phyloP scores from a whole-genome alignment of 2,329 filamentous ascomycete species.

The Rugonectria rugulosa region DNA sequence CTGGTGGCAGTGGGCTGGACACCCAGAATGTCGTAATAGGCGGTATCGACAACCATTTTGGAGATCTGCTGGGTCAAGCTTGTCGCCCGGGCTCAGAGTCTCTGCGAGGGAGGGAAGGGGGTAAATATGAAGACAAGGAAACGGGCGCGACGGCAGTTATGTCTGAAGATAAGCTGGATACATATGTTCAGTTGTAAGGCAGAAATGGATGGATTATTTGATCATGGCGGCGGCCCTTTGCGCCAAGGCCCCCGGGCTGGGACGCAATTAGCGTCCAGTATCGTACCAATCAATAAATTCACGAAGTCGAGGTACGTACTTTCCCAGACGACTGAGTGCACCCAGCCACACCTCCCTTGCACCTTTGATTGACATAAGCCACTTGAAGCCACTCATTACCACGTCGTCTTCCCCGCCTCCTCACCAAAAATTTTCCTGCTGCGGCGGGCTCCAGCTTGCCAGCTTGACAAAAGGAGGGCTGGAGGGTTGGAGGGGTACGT shows the following conservation, averaged over 20 bases:
- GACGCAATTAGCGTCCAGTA: too few relatives aligned
- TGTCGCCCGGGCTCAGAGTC: slow-evolving; percentile 12
- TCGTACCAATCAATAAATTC: too few relatives aligned
- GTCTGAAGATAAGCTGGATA: too few relatives aligned
- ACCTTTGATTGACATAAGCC: too few relatives aligned
- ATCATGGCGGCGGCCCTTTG: slow-evolving; percentile 35
- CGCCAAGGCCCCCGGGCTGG: slow-evolving; percentile 2
- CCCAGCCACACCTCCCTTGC: slow-evolving; percentile 18
- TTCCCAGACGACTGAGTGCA: neutral
- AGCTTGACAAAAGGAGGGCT: neutral
- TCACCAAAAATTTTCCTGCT: slow-evolving; percentile 7
- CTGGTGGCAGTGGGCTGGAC: slow-evolving; percentile 86
- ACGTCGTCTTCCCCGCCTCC: slow-evolving; percentile 4
- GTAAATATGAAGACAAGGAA: too few relatives aligned
- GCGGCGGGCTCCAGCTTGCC: too few relatives aligned
- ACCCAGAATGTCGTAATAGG: slow-evolving; percentile 87
- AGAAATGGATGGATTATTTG: slow-evolving; percentile 20
- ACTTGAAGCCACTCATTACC: slow-evolving; percentile 11
- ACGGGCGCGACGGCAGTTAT: slow-evolving; percentile 14
- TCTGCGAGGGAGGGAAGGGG: neutral
- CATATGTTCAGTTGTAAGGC: slow-evolving; percentile 18
- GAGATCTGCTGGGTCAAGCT: slow-evolving; percentile 22
- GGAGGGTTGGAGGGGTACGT: slow-evolving; percentile 16
- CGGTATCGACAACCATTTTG: slow-evolving; percentile 85
- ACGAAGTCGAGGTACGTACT: slow-evolving; percentile 8